These are phyloP conservation scores for Danielozyma ontarioensis DNA, from an alignment of 805 yeast genomes.

Conservation along the genomic window DNA sequence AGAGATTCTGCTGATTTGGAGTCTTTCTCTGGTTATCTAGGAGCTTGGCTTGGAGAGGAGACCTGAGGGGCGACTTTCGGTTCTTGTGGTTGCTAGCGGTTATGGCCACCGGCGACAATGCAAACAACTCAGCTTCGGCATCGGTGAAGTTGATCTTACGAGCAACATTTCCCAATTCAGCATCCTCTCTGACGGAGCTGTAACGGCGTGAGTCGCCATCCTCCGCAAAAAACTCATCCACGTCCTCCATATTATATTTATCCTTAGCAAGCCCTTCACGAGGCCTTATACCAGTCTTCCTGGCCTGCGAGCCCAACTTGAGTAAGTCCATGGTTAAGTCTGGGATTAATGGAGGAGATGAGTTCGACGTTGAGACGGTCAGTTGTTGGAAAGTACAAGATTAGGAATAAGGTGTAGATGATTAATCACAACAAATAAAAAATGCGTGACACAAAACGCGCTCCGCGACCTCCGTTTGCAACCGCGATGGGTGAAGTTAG, in stretches of 20 bases:
- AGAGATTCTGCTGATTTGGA: not conserved
- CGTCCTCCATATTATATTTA: slow-evolving; percentile 60
- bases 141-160: slow-evolving; percentile 32
- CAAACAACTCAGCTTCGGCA: slow-evolving; percentile 26
- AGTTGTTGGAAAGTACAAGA: not conserved
- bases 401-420: not conserved
- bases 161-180: slow-evolving; percentile 21
- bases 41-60: slow-evolving; percentile 22
- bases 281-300: slow-evolving; percentile 61
- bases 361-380: not conserved
- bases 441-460: slow-evolving; percentile 7
- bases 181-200: not conserved
- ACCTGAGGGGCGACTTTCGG: slow-evolving; percentile 25
- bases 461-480: too few relatives aligned
- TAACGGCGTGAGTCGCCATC: slow-evolving; percentile 22
- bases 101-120: slow-evolving; percentile 23
- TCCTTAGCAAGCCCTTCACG: slow-evolving; percentile 46
- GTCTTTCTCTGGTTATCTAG: too few relatives aligned
- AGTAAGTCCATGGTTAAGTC: slow-evolving; percentile 29
- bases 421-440: slow-evolving; percentile 1
- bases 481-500: too few relatives aligned
- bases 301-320: slow-evolving; percentile 53
- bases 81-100: slow-evolving; percentile 14
- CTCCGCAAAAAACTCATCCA: slow-evolving; percentile 63
- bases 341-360: slow-evolving; percentile 1